Base-by-base conservation (phyloP, 371 early-diverging fungal genomes). In the Syncephalastrum racemosum region DNA sequence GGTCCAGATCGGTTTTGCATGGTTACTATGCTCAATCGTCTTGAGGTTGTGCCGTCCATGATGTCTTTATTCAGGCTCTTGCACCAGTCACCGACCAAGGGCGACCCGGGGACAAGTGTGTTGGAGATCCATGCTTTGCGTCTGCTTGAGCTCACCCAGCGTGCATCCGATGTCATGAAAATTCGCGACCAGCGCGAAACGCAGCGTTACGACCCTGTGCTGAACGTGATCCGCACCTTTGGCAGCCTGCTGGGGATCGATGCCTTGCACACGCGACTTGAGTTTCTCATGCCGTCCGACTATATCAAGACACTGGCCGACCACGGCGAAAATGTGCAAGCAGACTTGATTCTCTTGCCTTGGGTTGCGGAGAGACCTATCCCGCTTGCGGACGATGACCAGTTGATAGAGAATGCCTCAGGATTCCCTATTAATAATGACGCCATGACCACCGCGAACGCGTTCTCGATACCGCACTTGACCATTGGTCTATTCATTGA, bases 191-290 rank as follows among this genome's bases (percentile, higher is more conserved):
- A 75, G 1, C 67, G 64, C 18, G 67, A 79, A 43, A 87, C 86
- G 4, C 56, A 84, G 18, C 67, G 71, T 4, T 62, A 72, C 15
- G 93, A 94, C 60, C 87, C 93, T 8, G 77, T 90, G 10, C 65
- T 92, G 53, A 82, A 79, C 40, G 87, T 91, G 40, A 80, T 94
- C 60, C 71, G 87, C 7, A 83, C 92, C 0, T 91, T 91, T 73
- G 83, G 83, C 4, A 80, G 75, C 16, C 68, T 91, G 15, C 83
- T 80, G 58, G 71, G 80, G 14, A 67, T 91, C 45, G 68, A 67
- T 12, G 18, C 48, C 7, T 45, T 73, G n/a, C 50, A 52, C 14
- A 73, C 70, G 4, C 55, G 51, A 25, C 50, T 73, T 12, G 73
- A 73, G 4, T 67, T 67, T 50, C 44, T 55, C 13, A 24, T 59